Percentiles rank a stretch among this genome's conserved stretches.
phyloP scores from a whole-genome alignment of 176 grass and related monocot species.

The Tuctoria greenei region DNA sequence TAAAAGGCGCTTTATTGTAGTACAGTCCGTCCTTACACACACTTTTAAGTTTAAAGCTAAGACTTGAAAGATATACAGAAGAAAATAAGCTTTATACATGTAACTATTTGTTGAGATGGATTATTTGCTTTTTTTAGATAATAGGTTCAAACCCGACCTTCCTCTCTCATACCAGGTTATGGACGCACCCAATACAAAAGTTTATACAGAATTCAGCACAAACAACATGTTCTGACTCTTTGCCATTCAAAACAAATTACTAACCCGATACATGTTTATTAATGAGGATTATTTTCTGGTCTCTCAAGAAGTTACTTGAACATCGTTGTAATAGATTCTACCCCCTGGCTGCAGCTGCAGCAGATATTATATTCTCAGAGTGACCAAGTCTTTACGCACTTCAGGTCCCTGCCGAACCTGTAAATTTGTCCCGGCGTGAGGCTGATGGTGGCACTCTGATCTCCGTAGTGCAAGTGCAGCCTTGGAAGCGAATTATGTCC shows the following conservation, averaged over 20 bases:
- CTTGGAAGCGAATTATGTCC: constrained; percentile 40
- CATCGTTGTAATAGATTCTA: background rate
- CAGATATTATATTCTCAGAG: constrained; percentile 15
- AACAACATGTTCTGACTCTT: too few relatives aligned
- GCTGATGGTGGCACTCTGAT: constrained; percentile 12
- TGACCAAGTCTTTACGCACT: constrained; percentile 56
- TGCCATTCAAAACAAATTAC: too few relatives aligned
- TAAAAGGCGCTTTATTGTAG: background rate
- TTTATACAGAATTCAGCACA: too few relatives aligned
- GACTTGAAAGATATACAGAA: background rate
- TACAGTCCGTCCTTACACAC: background rate
- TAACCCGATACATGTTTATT: too few relatives aligned
- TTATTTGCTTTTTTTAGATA: too few relatives aligned
- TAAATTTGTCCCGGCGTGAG: constrained; percentile 49
- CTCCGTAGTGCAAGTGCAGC: constrained; percentile 61
- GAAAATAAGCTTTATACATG: background rate
- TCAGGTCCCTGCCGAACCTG: constrained; percentile 56
- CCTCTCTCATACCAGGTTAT: too few relatives aligned
- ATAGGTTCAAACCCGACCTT: too few relatives aligned
- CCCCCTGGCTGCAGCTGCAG: background rate
- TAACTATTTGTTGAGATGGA: too few relatives aligned
- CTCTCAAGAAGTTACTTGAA: background rate
- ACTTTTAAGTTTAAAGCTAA: background rate
- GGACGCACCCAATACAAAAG: too few relatives aligned
- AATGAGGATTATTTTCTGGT: background rate